A percentile compares a stretch with the other conserved stretches of the same genome.
These are phyloP conservation scores for Polytrichum formosum DNA, from an alignment of 225 moss, liverwort and hornwort genomes.

Conservation along the genomic window DNA sequence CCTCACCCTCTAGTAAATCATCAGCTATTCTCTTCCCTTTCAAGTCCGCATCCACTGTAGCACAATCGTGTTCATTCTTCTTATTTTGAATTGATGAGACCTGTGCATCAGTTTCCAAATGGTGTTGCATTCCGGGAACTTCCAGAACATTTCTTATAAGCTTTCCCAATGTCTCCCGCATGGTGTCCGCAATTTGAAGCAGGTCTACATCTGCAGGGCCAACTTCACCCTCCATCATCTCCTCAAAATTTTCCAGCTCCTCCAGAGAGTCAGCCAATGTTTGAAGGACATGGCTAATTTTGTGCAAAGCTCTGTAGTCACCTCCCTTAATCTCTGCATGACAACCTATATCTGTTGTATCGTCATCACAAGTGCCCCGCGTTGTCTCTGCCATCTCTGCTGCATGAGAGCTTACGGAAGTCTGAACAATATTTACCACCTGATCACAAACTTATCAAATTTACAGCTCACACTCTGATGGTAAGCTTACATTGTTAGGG, in stretches of 20 bases:
- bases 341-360: not conserved
- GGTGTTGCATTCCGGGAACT: not conserved
- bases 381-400: not conserved
- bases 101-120: not conserved
- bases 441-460: not conserved
- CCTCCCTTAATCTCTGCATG: not conserved
- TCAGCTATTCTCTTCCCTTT: not conserved
- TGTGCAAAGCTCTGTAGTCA: not conserved
- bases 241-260: not conserved
- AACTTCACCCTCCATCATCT: slow-evolving; percentile 1
- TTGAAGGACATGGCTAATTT: slow-evolving; percentile 5
- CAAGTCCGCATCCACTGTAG: too few species aligned
- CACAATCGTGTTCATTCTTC: not conserved
- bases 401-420: not conserved
- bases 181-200: not conserved
- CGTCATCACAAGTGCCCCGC: not conserved
- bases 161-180: not conserved
- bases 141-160: not conserved
- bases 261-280: not conserved
- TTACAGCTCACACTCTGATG: not conserved
- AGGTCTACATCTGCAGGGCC: not conserved
- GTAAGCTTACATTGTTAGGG: too few species aligned
- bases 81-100: not conserved
- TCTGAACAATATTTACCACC: not conserved
- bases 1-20: not conserved